Evolutionary conservation across 2,329 filamentous ascomycete genomes (phyloP), one percentile per base, ranked within the genome.

Genomic region (Cercospora sp.): DNA sequence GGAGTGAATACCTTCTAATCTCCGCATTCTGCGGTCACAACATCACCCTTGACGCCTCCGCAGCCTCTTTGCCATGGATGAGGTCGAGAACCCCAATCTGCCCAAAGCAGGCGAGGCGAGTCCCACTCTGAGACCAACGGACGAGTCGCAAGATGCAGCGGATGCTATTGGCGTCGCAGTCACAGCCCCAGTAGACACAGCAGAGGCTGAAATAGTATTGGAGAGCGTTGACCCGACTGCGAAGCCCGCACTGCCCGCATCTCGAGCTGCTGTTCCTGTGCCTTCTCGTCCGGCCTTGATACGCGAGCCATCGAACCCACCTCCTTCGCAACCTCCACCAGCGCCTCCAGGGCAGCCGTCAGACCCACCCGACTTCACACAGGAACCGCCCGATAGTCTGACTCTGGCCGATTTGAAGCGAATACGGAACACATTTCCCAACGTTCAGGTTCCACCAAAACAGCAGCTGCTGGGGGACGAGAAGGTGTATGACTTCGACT

Each of bases 401-500:
- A 83, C 82, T n/a, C 75, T 85, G 12, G 78, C 80, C 64, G 83
- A 85, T 70, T 74, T 85, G 58, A 80, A 80, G 72, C 78, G 76
- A 42, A 78, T 85, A 13, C 80, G 83, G 40, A 78, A 75, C 64
- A 79, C 80, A 5, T 78, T 84, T 66, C 83, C 83, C 12, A 79
- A 76, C 48, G 76, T 76, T 18, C 80, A 82, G 68, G 75, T 67
- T 7, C 69, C 73, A 18, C 71, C 67, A 36, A 73, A 72, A 61
- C 73, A 76, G 64, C 69, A 75, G 64, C 59, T 78, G n/a, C 79
- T 70, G 72, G 73, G 73, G 6, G 60, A 76, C 12, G 72, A 74
- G 40, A 73, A 73, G 58, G 74, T 83, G 59, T 99, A 99, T 83
- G 93, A 95, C 69, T 99, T 97, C 78, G 87, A 78, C 31, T 85